Percentiles rank a stretch among this genome's conserved stretches.
These are phyloP conservation scores for Escallonia herrerae DNA, from an alignment of 129 eudicot species.

Conservation along the genomic window DNA sequence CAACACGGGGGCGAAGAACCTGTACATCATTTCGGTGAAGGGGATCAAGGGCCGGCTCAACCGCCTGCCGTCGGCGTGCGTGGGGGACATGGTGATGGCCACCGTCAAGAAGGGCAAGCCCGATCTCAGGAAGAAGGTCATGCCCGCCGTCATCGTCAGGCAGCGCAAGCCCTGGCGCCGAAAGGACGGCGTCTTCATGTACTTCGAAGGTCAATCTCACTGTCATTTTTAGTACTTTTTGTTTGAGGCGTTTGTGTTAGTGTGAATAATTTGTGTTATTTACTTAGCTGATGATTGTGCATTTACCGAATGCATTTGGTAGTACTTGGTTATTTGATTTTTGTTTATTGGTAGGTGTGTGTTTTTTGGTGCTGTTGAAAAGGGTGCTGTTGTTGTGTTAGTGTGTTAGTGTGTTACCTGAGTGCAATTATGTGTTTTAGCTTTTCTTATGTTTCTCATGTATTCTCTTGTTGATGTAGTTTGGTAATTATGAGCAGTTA, in stretches of 20 bases:
- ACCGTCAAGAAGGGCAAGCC: slow-evolving; percentile 44
- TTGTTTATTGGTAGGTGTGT: not conserved
- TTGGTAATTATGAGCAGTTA: too few relatives aligned
- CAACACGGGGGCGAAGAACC: slow-evolving; percentile 63
- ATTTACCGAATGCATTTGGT: too few relatives aligned
- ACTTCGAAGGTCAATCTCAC: slow-evolving; percentile 29
- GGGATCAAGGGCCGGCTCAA: slow-evolving; percentile 55
- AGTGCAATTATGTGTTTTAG: too few relatives aligned
- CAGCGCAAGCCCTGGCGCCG: slow-evolving; percentile 51
- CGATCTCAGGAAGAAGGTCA: slow-evolving; percentile 45
- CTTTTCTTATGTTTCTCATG: too few relatives aligned
- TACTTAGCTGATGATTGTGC: not conserved
- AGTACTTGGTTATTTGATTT: not conserved
- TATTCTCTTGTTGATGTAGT: too few relatives aligned
- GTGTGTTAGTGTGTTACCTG: too few relatives aligned
- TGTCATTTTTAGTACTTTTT: too few relatives aligned
- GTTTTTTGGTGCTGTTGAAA: not conserved
- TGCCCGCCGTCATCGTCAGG: slow-evolving; percentile 41
- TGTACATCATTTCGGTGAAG: slow-evolving; percentile 57
- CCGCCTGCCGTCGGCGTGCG: slow-evolving; percentile 48
- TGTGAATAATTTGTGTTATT: not conserved
- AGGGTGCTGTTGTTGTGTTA: not conserved
- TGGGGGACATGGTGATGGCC: slow-evolving; percentile 50
- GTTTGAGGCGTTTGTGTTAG: not conserved
- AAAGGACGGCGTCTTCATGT: slow-evolving; percentile 52